These are phyloP conservation scores for Pseudogymnoascus sp. DNA, from an alignment of 2,329 filamentous ascomycete species.

Conservation along the genomic window DNA sequence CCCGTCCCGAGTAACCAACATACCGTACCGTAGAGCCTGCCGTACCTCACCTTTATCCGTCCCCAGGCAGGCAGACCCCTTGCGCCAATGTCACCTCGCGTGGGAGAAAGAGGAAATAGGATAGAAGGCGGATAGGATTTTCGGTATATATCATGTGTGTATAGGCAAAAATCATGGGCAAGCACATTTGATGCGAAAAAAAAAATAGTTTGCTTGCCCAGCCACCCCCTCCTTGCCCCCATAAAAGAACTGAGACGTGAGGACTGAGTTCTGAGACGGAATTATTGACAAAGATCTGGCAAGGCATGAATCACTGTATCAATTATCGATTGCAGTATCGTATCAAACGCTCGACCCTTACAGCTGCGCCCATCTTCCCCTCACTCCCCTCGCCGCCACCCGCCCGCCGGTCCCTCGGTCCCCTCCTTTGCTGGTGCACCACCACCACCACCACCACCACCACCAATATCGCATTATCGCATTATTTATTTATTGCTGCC, in stretches of 20 bases:
- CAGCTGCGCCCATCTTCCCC: background rate
- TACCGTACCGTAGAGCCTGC: background rate
- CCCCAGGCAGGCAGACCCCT: background rate
- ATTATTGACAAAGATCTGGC: background rate
- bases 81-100: background rate
- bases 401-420: background rate
- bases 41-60: background rate
- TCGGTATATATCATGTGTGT: background rate
- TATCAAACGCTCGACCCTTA: background rate
- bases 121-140: background rate
- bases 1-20: background rate
- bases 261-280: background rate
- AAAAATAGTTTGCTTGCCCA: background rate
- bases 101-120: background rate
- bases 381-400: background rate
- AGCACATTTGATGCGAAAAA: background rate
- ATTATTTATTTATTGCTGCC: background rate
- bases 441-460: background rate
- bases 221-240: background rate
- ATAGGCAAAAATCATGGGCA: background rate
- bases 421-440: background rate
- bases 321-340: conserved; percentile 1
- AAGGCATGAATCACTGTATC: background rate
- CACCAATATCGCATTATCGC: background rate
- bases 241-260: background rate